Conservation (phyloP, 73 alveolate species). For the Chromera velia region DNA sequence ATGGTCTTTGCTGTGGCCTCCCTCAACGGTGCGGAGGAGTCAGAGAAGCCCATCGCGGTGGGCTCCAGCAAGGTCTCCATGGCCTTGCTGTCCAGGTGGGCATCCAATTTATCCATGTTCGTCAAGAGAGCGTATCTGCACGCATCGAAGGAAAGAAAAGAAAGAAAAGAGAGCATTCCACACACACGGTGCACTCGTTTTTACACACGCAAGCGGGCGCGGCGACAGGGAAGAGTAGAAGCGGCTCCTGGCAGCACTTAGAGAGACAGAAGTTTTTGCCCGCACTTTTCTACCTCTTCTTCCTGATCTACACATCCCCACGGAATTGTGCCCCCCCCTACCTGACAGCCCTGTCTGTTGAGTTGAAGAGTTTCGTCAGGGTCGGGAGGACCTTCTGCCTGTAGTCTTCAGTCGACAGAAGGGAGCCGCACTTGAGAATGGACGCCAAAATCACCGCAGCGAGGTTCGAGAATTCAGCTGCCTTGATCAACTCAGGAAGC, state of each 20-base stretch:
- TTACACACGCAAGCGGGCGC: too few species aligned
- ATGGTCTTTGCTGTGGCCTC: not conserved
- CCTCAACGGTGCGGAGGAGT: not conserved
- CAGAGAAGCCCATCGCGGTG: not conserved
- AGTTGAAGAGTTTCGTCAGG: not conserved
- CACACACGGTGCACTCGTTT: too few species aligned
- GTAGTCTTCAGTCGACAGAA: not conserved
- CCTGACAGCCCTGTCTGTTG: not conserved
- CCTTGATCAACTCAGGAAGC: not conserved
- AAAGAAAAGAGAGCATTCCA: too few species aligned
- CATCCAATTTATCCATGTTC: not conserved
- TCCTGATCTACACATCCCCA: too few species aligned
- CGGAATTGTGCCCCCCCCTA: too few species aligned
- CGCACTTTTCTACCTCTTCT: too few species aligned
- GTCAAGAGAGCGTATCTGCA: not conserved
- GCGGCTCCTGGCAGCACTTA: too few species aligned
- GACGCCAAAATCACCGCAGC: not conserved
- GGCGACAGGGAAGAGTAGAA: too few species aligned
- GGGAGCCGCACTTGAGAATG: not conserved
- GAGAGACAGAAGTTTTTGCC: too few species aligned
- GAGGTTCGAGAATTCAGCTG: not conserved
- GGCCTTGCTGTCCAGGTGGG: not conserved
- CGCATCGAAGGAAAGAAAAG: too few species aligned
- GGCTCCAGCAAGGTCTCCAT: not conserved
- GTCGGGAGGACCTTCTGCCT: not conserved